Percentiles rank a stretch among this genome's conserved stretches.
These are phyloP conservation scores for Tremella mesenterica DNA, from an alignment of 768 basidiomycete genomes.

Conservation along the genomic window DNA sequence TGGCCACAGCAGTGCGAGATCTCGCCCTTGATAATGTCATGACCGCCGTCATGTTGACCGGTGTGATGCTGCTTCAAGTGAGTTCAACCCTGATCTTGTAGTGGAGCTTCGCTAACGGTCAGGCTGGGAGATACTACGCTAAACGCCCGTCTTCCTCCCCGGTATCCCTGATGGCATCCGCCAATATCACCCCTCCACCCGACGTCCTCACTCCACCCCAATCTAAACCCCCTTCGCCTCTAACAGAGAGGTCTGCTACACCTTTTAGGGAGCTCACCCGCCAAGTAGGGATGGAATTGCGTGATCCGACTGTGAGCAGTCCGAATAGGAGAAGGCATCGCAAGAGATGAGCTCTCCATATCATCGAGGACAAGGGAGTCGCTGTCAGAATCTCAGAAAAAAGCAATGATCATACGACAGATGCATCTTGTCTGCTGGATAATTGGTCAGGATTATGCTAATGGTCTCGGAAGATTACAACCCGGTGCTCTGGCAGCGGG, in stretches of 20 bases:
- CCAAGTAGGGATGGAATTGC: slow-evolving; percentile 29
- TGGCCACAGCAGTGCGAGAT: slow-evolving; percentile 32
- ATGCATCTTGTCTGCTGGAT: no score
- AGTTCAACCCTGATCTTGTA: slow-evolving; percentile 8
- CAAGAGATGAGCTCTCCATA: neutral
- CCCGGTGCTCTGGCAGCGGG: neutral
- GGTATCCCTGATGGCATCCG: neutral
- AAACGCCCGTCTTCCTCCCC: slow-evolving; percentile 18
- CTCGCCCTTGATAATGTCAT: slow-evolving; percentile 42
- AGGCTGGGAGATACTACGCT: slow-evolving; percentile 41
- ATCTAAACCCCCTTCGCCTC: slow-evolving; percentile 10
- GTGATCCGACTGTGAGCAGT: neutral
- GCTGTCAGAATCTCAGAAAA: neutral
- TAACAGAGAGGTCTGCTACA: slow-evolving; percentile 20
- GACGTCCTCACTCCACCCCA: neutral
- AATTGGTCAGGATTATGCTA: no score
- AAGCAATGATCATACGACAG: neutral
- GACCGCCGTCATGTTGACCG: slow-evolving; percentile 45
- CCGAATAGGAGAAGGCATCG: neutral
- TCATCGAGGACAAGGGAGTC: neutral
- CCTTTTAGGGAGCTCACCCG: slow-evolving; percentile 39
- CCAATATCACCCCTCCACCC: neutral
- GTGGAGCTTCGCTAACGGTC: slow-evolving; percentile 1
- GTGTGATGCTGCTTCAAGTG: slow-evolving; percentile 44
- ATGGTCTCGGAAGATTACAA: no score